A percentile compares a stretch with the other conserved stretches of the same genome.
These are phyloP conservation scores for Lonicera japonica DNA, from an alignment of 129 eudicot genomes.

Conservation along the genomic window DNA sequence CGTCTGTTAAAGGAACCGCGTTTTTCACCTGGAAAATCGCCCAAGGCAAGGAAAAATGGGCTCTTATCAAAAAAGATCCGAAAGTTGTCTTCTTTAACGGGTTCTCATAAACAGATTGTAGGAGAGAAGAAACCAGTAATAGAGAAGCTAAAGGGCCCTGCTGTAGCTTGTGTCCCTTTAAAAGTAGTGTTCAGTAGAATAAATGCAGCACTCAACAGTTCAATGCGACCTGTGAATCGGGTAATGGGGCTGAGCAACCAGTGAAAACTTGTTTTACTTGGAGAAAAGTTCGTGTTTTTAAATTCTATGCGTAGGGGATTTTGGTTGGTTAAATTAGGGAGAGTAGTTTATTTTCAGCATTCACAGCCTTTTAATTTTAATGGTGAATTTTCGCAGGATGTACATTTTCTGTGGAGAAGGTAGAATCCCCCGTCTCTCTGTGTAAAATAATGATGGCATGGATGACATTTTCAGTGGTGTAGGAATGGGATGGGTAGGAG, in stretches of 20 bases:
- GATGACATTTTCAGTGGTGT: slow-evolving; percentile 8
- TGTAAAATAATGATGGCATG: slow-evolving; percentile 19
- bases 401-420: too few species aligned
- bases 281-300: not conserved
- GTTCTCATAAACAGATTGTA: slow-evolving; percentile 27
- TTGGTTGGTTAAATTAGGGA: slow-evolving; percentile 30
- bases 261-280: not conserved
- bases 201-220: slow-evolving; percentile 50
- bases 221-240: slow-evolving; percentile 18
- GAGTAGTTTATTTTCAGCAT: slow-evolving; percentile 2
- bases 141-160: slow-evolving; percentile 45
- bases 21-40: slow-evolving; percentile 18
- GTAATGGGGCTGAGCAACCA: not conserved
- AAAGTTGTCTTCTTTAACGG: slow-evolving; percentile 58
- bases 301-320: slow-evolving; percentile 27
- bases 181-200: slow-evolving; percentile 79
- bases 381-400: slow-evolving; percentile 8
- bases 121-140: slow-evolving; percentile 23
- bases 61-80: slow-evolving; percentile 55
- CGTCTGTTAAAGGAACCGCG: not conserved
- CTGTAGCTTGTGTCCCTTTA: slow-evolving; percentile 65
- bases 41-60: slow-evolving; percentile 37
- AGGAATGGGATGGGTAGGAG: slow-evolving; percentile 2
- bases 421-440: too few species aligned
- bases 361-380: not conserved